These are phyloP conservation scores for Clohesyomyces aquaticus DNA, from an alignment of 495 filamentous ascomycete genomes.

Conservation along the genomic window DNA sequence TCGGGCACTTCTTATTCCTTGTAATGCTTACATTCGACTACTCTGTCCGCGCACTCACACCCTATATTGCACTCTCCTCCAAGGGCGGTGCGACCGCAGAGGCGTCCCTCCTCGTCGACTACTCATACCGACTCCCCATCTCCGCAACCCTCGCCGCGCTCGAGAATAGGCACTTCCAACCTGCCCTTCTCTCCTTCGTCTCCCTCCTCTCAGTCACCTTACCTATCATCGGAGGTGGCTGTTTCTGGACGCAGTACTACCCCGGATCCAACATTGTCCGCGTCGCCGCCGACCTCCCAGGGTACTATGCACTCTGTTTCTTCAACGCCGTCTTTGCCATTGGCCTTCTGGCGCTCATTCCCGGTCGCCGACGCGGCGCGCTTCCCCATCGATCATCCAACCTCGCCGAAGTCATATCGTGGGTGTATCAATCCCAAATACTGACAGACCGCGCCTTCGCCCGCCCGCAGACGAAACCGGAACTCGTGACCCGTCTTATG, in stretches of 20 bases:
- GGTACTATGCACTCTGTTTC: slow-evolving; percentile 66
- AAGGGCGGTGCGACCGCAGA: slow-evolving; percentile 67
- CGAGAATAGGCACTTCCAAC: slow-evolving; percentile 68
- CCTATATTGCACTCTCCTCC: slow-evolving; percentile 67
- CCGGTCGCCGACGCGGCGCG: slow-evolving; percentile 57
- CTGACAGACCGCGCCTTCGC: slow-evolving; percentile 68
- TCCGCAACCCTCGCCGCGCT: slow-evolving; percentile 64
- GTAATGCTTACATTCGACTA: slow-evolving; percentile 76
- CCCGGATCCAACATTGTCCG: slow-evolving; percentile 51
- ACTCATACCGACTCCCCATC: slow-evolving; percentile 66
- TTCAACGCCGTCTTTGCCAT: slow-evolving; percentile 70
- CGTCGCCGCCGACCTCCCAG: slow-evolving; percentile 70
- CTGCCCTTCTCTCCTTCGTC: slow-evolving; percentile 69
- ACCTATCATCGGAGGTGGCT: slow-evolving; percentile 75
- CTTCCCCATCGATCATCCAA: slow-evolving; percentile 68
- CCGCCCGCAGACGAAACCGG: slow-evolving; percentile 61
- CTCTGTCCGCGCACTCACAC: slow-evolving; percentile 72
- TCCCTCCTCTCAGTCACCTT: slow-evolving; percentile 66
- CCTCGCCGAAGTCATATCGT: slow-evolving; percentile 76
- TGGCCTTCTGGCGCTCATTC: slow-evolving; percentile 64
- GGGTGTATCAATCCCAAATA: slow-evolving; percentile 70
- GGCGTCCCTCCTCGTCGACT: slow-evolving; percentile 72
- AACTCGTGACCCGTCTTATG: slow-evolving; percentile 65
- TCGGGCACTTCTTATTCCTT: slow-evolving; percentile 77
- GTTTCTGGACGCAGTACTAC: slow-evolving; percentile 78